A percentile compares a stretch with the other conserved stretches of the same genome.
Evolutionary conservation across 2,329 filamentous ascomycete genomes (phyloP).

Genomic region (Colletotrichum spaethianum): DNA sequence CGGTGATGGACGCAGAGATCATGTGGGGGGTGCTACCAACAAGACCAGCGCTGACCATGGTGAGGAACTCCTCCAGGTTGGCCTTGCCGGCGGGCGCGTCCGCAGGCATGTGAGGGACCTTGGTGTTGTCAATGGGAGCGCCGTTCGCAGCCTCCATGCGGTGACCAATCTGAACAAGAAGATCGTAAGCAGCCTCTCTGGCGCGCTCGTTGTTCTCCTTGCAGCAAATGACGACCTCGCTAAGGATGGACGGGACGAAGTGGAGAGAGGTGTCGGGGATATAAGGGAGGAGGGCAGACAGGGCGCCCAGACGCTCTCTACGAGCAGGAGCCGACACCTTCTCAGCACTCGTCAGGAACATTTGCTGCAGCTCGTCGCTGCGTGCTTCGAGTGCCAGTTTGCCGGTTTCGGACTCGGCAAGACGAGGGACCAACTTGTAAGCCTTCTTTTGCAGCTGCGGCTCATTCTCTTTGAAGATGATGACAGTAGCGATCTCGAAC

Average conservation of each 20-base stretch:
- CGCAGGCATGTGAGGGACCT: conserved; percentile 87
- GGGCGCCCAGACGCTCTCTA: conserved; percentile 87
- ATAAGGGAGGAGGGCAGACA: conserved; percentile 84
- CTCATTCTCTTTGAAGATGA: conserved; percentile 86
- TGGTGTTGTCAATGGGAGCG: conserved; percentile 84
- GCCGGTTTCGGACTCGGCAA: conserved; percentile 86
- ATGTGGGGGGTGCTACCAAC: conserved; percentile 95
- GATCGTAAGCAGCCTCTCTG: conserved; percentile 88
- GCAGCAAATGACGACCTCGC: conserved; percentile 95
- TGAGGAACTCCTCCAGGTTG: conserved; percentile 94
- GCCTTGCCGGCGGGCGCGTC: conserved; percentile 84
- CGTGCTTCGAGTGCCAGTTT: conserved; percentile 82
- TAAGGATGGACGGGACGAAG: conserved; percentile 92
- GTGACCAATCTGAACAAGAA: conserved; percentile 90
- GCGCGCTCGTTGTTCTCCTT: conserved; percentile 99
- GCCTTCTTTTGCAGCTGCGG: conserved; percentile 98
- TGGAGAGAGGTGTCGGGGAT: conserved; percentile 85
- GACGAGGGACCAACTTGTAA: conserved; percentile 95
- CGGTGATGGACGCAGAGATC: conserved; percentile 97
- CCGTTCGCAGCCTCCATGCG: conserved; percentile 78
- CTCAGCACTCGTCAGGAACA: conserved; percentile 84
- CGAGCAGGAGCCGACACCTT: conserved; percentile 90
- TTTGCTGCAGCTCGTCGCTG: conserved; percentile 82
- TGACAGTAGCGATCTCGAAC: conserved; percentile 87
- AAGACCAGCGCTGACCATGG: conserved; percentile 96